phyloP scores from a whole-genome alignment of 768 basidiomycete genomes.

The Exidia glandulosa region DNA sequence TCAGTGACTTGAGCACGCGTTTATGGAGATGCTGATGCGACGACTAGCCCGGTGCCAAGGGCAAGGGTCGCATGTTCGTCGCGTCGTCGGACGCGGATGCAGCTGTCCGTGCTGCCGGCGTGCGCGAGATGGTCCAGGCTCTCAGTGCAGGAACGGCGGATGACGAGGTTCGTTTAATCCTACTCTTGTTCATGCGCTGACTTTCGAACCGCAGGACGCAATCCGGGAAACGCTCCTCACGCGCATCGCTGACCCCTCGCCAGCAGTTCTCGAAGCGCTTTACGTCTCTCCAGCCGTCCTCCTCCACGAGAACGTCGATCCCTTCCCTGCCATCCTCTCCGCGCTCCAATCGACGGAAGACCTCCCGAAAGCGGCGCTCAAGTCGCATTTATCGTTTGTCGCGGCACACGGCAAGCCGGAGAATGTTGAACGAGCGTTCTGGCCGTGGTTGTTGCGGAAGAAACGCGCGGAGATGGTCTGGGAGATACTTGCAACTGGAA shows the following conservation, averaged over 20 bases:
- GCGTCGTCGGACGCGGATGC: slow-evolving; percentile 45
- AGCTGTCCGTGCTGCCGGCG: slow-evolving; percentile 45
- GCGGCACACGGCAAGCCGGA: slow-evolving; percentile 29
- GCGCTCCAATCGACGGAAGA: slow-evolving; percentile 28
- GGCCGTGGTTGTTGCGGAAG: slow-evolving; percentile 62
- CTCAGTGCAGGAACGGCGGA: slow-evolving; percentile 16
- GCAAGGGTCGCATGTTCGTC: not conserved
- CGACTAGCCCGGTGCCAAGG: not conserved
- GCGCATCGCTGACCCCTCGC: slow-evolving; percentile 55
- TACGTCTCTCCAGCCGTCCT: slow-evolving; percentile 44
- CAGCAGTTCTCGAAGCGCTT: slow-evolving; percentile 51
- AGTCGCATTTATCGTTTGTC: slow-evolving; percentile 48
- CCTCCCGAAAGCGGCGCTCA: slow-evolving; percentile 37
- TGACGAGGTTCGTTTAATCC: slow-evolving; percentile 31
- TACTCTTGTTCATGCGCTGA: not conserved
- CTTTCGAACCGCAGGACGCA: slow-evolving; percentile 31
- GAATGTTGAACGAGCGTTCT: slow-evolving; percentile 37
- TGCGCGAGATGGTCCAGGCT: slow-evolving; percentile 43
- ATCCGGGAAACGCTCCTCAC: slow-evolving; percentile 54
- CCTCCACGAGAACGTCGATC: slow-evolving; percentile 9
- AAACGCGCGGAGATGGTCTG: slow-evolving; percentile 59
- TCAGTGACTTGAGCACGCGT: slow-evolving; percentile 14
- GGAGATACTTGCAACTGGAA: no score
- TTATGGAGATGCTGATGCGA: not conserved
- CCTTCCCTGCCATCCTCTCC: slow-evolving; percentile 12